Evolutionary conservation across 805 yeast genomes (phyloP).

Genomic region (Candida dajiaensis): DNA sequence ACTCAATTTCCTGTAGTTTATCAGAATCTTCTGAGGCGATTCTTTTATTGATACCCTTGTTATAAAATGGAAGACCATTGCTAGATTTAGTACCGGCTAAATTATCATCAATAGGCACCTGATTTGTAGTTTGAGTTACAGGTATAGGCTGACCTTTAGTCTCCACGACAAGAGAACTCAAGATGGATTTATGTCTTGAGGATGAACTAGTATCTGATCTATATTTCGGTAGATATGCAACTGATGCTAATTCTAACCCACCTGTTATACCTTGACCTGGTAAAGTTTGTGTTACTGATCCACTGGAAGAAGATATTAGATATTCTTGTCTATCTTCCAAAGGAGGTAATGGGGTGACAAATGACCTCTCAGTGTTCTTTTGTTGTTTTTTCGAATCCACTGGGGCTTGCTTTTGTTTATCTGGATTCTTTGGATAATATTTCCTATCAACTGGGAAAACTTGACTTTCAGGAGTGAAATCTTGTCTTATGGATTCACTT

Average conservation of each 20-base stretch:
- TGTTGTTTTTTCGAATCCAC: background rate
- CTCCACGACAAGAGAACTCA: constrained; percentile 11
- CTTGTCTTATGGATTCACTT: constrained; percentile 33
- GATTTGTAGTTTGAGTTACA: constrained; percentile 19
- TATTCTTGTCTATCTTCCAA: constrained; percentile 24
- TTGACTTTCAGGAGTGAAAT: constrained; percentile 39
- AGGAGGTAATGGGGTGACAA: constrained; percentile 18
- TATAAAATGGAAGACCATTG: constrained; percentile 40
- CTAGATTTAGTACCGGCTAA: constrained; percentile 21
- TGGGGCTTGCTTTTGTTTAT: constrained; percentile 1
- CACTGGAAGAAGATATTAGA: constrained; percentile 12
- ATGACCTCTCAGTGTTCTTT: background rate
- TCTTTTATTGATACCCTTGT: constrained; percentile 24
- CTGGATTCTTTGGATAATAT: constrained; percentile 2
- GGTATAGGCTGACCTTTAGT: constrained; percentile 3
- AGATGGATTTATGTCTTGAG: constrained; percentile 10
- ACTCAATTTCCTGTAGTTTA: constrained; percentile 41
- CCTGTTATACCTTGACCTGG: constrained; percentile 28
- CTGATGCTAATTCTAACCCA: constrained; percentile 20
- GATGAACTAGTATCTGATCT: constrained; percentile 7
- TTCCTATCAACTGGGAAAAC: constrained; percentile 28
- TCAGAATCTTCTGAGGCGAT: constrained; percentile 27
- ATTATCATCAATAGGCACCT: constrained; percentile 14
- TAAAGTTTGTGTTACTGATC: constrained; percentile 18
- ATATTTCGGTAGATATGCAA: constrained; percentile 21